These are phyloP conservation scores for Naganishia cerealis DNA, from an alignment of 1,284 basidiomycete species.

Conservation along the genomic window DNA sequence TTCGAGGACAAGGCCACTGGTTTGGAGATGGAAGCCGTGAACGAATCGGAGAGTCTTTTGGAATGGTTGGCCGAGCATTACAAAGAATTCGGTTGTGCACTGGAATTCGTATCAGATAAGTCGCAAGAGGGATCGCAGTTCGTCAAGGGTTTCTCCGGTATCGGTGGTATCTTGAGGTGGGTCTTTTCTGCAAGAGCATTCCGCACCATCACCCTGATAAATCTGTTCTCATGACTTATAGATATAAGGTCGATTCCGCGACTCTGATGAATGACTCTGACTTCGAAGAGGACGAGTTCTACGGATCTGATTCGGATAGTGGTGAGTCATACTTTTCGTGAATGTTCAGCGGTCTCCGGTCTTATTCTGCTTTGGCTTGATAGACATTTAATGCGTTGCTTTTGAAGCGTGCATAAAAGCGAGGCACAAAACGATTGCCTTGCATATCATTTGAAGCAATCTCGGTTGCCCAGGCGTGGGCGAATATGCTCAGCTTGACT, in stretches of 20 bases:
- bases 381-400: constrained; percentile 11
- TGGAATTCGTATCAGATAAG: constrained; percentile 67
- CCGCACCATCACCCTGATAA: not conserved
- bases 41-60: constrained; percentile 77
- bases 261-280: constrained; percentile 72
- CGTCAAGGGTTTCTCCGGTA: constrained; percentile 97
- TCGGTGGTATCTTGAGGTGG: constrained; percentile 81
- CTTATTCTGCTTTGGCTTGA: not conserved
- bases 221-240: not conserved
- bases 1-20: constrained; percentile 94
- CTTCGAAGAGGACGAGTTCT: constrained; percentile 55
- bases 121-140: constrained; percentile 99
- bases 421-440: not conserved
- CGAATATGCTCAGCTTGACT: constrained; percentile 8
- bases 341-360: not conserved
- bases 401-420: not conserved
- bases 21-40: constrained; percentile 85
- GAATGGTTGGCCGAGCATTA: constrained; percentile 99
- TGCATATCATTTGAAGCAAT: constrained; percentile 17
- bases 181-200: not conserved
- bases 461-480: constrained; percentile 24
- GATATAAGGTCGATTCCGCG: constrained; percentile 90
- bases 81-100: constrained; percentile 91
- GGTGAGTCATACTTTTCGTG: constrained; percentile 15
- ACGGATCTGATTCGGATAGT: constrained; percentile 51